These are phyloP conservation scores for Clitopilus hobsonii DNA, from an alignment of 768 basidiomycete genomes.

Conservation along the genomic window DNA sequence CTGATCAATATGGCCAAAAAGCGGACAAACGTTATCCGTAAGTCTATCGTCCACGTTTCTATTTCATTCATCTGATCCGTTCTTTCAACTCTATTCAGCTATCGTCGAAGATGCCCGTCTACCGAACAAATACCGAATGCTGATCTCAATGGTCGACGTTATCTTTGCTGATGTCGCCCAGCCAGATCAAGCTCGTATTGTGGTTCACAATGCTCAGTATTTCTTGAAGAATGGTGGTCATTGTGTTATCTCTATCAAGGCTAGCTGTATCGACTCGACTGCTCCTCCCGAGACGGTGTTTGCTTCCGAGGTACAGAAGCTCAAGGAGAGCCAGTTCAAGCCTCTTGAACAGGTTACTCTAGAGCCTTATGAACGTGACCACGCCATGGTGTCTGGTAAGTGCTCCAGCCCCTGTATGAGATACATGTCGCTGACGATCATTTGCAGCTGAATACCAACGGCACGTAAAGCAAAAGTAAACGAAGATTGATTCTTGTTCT, in stretches of 20 bases:
- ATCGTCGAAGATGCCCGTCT: constrained; percentile 97
- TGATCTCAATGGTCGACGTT: constrained; percentile 91
- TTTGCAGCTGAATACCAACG: constrained; percentile 21
- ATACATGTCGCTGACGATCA: background rate
- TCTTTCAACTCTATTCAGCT: constrained; percentile 37
- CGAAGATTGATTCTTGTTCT: background rate
- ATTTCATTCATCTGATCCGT: background rate
- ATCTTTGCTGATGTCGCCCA: constrained; percentile 99
- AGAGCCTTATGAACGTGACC: constrained; percentile 89
- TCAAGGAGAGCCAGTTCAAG: constrained; percentile 80
- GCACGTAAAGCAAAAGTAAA: constrained; percentile 15
- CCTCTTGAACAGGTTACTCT: constrained; percentile 94
- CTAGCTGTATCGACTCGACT: constrained; percentile 98
- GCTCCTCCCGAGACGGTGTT: constrained; percentile 86
- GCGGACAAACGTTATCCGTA: constrained; percentile 97
- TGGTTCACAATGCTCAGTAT: constrained; percentile 85
- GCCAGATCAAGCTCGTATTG: constrained; percentile 98
- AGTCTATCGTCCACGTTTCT: constrained; percentile 22
- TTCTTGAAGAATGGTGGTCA: constrained; percentile 96
- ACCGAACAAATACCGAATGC: constrained; percentile 97
- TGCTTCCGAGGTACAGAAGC: constrained; percentile 75
- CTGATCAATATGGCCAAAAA: constrained; percentile 99
- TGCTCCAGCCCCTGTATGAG: background rate
- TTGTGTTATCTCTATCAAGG: constrained; percentile 96
- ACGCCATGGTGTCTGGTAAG: constrained; percentile 85